These are phyloP conservation scores for Ustilago hordei DNA, from an alignment of 1,284 basidiomycete species.

Conservation along the genomic window DNA sequence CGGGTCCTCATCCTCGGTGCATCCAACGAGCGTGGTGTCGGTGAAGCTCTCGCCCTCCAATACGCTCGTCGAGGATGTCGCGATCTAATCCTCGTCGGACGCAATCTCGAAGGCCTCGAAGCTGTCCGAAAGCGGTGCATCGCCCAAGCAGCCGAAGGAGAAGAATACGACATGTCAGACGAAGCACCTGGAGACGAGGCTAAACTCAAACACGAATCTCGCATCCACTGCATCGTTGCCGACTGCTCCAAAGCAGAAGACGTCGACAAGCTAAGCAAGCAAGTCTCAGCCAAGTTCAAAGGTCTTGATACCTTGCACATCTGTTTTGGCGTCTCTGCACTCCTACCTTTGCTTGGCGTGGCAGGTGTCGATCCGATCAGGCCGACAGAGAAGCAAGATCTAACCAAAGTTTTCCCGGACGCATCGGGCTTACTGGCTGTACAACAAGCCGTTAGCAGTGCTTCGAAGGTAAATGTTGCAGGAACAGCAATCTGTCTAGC, in stretches of 20 bases:
- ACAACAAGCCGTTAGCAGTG: slow-evolving; percentile 68
- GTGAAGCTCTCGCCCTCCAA: slow-evolving; percentile 77
- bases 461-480: slow-evolving; percentile 71
- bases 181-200: slow-evolving; percentile 48
- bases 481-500: slow-evolving; percentile 72
- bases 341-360: slow-evolving; percentile 81
- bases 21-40: slow-evolving; percentile 79
- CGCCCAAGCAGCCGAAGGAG: slow-evolving; percentile 31
- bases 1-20: slow-evolving; percentile 84
- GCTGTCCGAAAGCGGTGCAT: slow-evolving; percentile 77
- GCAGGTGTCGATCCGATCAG: slow-evolving; percentile 75
- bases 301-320: slow-evolving; percentile 87
- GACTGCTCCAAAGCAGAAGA: slow-evolving; percentile 80
- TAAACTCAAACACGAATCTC: slow-evolving; percentile 56
- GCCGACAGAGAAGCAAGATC: slow-evolving; percentile 66
- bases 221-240: slow-evolving; percentile 71
- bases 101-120: slow-evolving; percentile 75
- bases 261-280: slow-evolving; percentile 76
- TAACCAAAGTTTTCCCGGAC: slow-evolving; percentile 73
- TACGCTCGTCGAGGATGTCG: slow-evolving; percentile 82
- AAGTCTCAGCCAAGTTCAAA: slow-evolving; percentile 75
- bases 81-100: slow-evolving; percentile 80
- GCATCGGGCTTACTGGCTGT: slow-evolving; percentile 69
- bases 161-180: slow-evolving; percentile 59
- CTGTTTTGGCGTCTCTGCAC: slow-evolving; percentile 85